A percentile compares a stretch with the other conserved stretches of the same genome.
Evolutionary conservation across 2,329 filamentous ascomycete species (phyloP).

Genomic region (Cercospora sp.): DNA sequence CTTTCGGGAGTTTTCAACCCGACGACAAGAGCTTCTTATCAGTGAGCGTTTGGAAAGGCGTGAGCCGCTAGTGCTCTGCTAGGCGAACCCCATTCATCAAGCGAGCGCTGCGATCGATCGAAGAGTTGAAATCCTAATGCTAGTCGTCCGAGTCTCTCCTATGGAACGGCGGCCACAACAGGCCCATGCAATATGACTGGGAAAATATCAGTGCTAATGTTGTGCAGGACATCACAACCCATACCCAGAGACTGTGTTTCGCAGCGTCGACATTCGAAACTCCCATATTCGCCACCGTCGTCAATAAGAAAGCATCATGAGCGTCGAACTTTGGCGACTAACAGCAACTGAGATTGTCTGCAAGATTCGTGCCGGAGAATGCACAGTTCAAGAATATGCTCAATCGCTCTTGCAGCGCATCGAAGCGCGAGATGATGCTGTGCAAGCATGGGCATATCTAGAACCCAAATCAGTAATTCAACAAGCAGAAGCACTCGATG

Average conservation of each 20-base stretch:
- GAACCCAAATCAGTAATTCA: conserved; percentile 49
- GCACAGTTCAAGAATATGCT: conserved; percentile 55
- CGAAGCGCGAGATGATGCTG: conserved; percentile 45
- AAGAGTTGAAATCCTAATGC: background rate
- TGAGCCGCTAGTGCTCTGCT: background rate
- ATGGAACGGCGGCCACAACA: background rate
- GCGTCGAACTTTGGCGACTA: conserved; percentile 30
- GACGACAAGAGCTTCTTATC: background rate
- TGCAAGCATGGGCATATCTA: conserved; percentile 56
- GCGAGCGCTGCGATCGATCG: background rate
- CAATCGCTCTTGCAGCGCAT: conserved; percentile 52
- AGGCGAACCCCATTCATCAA: background rate
- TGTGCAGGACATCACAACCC: no score
- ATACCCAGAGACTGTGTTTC: no score
- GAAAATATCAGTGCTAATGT: no score
- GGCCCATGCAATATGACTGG: no score
- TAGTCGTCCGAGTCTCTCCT: background rate
- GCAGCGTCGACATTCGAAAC: no score
- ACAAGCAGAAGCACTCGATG: conserved; percentile 54
- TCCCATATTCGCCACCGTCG: no score
- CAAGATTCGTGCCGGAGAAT: conserved; percentile 43
- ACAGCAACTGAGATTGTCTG: conserved; percentile 49
- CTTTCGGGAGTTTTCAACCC: background rate
- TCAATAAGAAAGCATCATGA: conserved; percentile 4
- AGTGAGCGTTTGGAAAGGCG: background rate